Percentiles rank a stretch among this genome's conserved stretches.
These are phyloP conservation scores for Botrytis fragariae DNA, from an alignment of 2,329 filamentous ascomycete genomes.

Conservation along the genomic window DNA sequence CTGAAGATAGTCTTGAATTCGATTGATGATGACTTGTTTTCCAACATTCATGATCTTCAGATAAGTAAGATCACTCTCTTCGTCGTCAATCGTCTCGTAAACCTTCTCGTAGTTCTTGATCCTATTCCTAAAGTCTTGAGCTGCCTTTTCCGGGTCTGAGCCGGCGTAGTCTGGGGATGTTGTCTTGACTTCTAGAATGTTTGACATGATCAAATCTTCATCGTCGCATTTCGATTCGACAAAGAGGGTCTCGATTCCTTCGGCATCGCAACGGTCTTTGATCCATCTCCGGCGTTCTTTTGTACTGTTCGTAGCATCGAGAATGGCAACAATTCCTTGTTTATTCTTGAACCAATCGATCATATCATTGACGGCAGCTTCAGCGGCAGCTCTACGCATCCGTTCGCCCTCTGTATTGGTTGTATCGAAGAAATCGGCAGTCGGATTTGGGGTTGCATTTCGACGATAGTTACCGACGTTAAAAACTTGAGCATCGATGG, in stretches of 20 bases:
- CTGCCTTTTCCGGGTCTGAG: constrained; percentile 89
- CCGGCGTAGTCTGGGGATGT: constrained; percentile 93
- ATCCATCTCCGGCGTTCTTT: constrained; percentile 90
- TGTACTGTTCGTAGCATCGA: constrained; percentile 96
- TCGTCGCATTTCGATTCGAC: constrained; percentile 98
- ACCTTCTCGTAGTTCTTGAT: constrained; percentile 98
- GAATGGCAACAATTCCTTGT: constrained; percentile 82
- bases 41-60: constrained; percentile 97
- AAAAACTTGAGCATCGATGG: constrained; percentile 89
- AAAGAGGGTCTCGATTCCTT: constrained; percentile 86
- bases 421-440: constrained; percentile 92
- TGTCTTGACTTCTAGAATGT: constrained; percentile 96
- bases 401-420: constrained; percentile 88
- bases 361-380: constrained; percentile 93
- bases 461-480: constrained; percentile 97
- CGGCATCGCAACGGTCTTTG: constrained; percentile 69
- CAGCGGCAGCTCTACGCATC: constrained; percentile 80
- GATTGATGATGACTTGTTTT: constrained; percentile 95
- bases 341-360: constrained; percentile 80
- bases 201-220: constrained; percentile 94
- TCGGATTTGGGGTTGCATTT: constrained; percentile 82
- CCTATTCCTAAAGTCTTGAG: constrained; percentile 86
- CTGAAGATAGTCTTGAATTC: constrained; percentile 94
- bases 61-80: constrained; percentile 86
- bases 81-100: constrained; percentile 88